Conservation (phyloP, 2,329 filamentous ascomycete genomes). For the Pyricularia sp. region DNA sequence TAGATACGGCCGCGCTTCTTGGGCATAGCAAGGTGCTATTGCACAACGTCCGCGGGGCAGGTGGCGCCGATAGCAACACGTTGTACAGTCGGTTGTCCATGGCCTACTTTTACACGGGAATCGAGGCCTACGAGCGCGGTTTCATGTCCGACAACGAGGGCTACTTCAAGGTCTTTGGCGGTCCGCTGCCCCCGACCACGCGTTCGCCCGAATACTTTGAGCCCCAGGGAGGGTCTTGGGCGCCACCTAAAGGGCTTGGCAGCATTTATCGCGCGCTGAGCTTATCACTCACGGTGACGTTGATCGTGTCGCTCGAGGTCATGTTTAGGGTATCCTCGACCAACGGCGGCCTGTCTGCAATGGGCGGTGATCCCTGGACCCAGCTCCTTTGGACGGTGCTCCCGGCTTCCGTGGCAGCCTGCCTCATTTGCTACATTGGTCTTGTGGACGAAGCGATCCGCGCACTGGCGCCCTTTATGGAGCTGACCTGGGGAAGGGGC, state of each 20-base stretch:
- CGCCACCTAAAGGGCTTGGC: constrained; percentile 10
- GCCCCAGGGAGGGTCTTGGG: constrained; percentile 10
- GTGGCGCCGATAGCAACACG: constrained; percentile 16
- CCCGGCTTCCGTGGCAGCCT: constrained; percentile 16
- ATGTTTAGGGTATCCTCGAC: constrained; percentile 17
- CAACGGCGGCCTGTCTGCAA: constrained; percentile 17
- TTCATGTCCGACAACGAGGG: constrained; percentile 8
- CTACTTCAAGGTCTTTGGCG: constrained; percentile 14
- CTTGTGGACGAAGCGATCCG: constrained; percentile 19
- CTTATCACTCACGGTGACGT: constrained; percentile 13
- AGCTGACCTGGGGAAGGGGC: constrained; percentile 13
- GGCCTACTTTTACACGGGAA: constrained; percentile 18
- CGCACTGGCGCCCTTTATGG: constrained; percentile 19
- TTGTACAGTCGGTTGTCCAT: constrained; percentile 16
- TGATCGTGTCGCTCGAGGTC: constrained; percentile 22
- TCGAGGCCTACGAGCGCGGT: constrained; percentile 21
- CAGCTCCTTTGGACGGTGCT: constrained; percentile 22
- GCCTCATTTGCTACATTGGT: constrained; percentile 18
- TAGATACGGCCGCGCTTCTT: constrained; percentile 21
- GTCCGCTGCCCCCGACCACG: constrained; percentile 4
- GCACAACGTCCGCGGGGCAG: constrained; percentile 20
- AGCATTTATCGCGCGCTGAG: constrained; percentile 13
- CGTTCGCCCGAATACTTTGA: constrained; percentile 7
- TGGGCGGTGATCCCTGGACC: constrained; percentile 13
- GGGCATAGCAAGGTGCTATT: constrained; percentile 22